Base-by-base conservation (phyloP, 441 rosid species). In the Metrosideros polymorpha region DNA sequence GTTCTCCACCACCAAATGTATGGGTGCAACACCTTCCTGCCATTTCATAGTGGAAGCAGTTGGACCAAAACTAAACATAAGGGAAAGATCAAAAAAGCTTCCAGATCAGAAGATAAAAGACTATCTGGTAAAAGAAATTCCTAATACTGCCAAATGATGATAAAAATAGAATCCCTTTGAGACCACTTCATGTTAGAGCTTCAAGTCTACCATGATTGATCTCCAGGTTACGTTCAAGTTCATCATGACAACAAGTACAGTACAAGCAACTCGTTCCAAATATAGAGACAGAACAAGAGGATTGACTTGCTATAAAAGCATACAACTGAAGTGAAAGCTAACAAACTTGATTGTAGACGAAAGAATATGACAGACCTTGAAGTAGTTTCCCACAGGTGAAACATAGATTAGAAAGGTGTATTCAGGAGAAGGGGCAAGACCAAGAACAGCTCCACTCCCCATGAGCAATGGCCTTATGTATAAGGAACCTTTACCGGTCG, bases 361-460 rank as follows among this genome's bases (percentile, higher is more conserved):
- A 56, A 83, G 27, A 61, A 83, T 59, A 84, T 14, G 56, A 89
- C 86, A 89, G 82, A 94, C 96, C 97, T 94, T 91, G 85, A 93
- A 94, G 89, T 94, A 94, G 93, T 94, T 93, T 54, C 96, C 97
- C 5, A 94, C 97, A 54, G 97, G 97, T 35, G 97, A 92, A 89
- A 93, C 97, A 86, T 93, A 94, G 85, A 94, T 88, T 83, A 94
- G 88, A 87, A 94, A 94, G 83, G 95, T 93, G 84, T 93, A 94
- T 88, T 94, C 97, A 32, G 94, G 97, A 54, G 97, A 93, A 85
- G 97, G 97, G 7, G 97, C 95, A 91, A 93, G 94, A 90, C 95
- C 95, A 89, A 94, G 96, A 88, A 94, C 93, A 84, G 95, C 94
- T 86, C 97, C 97, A 84, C 93, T 93, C 50, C 97, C 96, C 95